Evolutionary conservation across 768 basidiomycete species (phyloP).

Genomic region (Boletellus sp.): DNA sequence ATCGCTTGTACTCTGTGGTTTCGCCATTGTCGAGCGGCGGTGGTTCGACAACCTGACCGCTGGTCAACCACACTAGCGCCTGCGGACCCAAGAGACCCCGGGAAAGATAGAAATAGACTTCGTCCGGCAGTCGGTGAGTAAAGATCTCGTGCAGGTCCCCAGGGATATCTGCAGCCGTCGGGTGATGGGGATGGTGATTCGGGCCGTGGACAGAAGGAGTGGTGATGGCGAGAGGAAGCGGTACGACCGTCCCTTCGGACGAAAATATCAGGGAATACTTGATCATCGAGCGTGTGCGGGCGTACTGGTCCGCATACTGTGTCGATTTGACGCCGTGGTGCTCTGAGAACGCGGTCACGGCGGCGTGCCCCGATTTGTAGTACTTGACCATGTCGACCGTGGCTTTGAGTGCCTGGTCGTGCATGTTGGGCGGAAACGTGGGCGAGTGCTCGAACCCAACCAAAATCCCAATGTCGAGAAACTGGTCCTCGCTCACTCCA

Average conservation of each 20-base stretch:
- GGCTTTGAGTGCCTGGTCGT: conserved; percentile 78
- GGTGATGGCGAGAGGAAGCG: conserved; percentile 69
- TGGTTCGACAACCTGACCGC: conserved; percentile 78
- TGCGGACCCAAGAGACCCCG: conserved; percentile 87
- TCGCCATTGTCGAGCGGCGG: conserved; percentile 94
- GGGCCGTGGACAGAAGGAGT: conserved; percentile 46
- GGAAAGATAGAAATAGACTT: conserved; percentile 94
- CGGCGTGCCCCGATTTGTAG: conserved; percentile 84
- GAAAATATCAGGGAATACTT: conserved; percentile 88
- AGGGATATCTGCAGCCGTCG: conserved; percentile 86
- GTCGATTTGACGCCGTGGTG: conserved; percentile 79
- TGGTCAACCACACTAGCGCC: conserved; percentile 91
- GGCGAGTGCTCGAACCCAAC: conserved; percentile 83
- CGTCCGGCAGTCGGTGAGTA: conserved; percentile 90
- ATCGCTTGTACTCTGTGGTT: conserved; percentile 90
- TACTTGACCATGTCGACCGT: conserved; percentile 91
- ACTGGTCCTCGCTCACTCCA: conserved; percentile 78
- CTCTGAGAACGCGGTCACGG: conserved; percentile 72
- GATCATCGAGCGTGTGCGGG: conserved; percentile 86
- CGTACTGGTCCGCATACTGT: conserved; percentile 82
- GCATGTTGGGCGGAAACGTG: conserved; percentile 77
- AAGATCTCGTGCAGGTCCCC: conserved; percentile 91
- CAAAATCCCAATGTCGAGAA: conserved; percentile 90
- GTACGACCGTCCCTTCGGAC: conserved; percentile 78
- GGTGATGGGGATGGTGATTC: conserved; percentile 59